A percentile compares a stretch with the other conserved stretches of the same genome.
These are phyloP conservation scores for Phytophthora uliginosa DNA, from an alignment of 352 stramenopile species.

Conservation along the genomic window DNA sequence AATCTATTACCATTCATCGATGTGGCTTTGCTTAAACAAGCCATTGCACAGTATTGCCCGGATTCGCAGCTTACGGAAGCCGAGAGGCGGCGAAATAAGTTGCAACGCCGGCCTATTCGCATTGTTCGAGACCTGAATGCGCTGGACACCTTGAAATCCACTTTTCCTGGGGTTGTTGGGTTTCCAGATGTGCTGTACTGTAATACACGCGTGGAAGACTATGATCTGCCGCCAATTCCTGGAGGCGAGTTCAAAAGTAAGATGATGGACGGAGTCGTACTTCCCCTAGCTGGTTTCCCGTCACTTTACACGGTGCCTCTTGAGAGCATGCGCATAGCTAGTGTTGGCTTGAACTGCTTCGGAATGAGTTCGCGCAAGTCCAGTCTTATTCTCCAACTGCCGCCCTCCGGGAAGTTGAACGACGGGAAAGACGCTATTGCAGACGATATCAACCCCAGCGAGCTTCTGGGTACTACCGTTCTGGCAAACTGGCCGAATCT, in stretches of 20 bases:
- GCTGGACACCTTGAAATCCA: constrained; percentile 78
- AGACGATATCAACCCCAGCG: constrained; percentile 44
- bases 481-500: constrained; percentile 99
- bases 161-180: constrained; percentile 61
- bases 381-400: constrained; percentile 77
- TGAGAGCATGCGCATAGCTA: constrained; percentile 64
- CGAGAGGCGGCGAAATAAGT: constrained; percentile 93
- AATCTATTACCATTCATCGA: constrained; percentile 99
- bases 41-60: constrained; percentile 94
- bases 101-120: constrained; percentile 74
- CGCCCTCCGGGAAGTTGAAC: constrained; percentile 34
- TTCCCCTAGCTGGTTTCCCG: constrained; percentile 83
- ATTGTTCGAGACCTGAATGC: constrained; percentile 89
- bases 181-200: constrained; percentile 78
- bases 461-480: constrained; percentile 76
- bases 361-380: constrained; percentile 89
- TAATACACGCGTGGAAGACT: constrained; percentile 72
- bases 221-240: constrained; percentile 59
- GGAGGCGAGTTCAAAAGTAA: constrained; percentile 78
- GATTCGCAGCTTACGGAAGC: constrained; percentile 90
- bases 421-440: constrained; percentile 26
- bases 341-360: constrained; percentile 96
- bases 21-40: constrained; percentile 89
- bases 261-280: constrained; percentile 75
- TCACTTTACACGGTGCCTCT: constrained; percentile 76